phyloP scores from a whole-genome alignment of 83 land plant genomes.

The Thuja plicata region DNA sequence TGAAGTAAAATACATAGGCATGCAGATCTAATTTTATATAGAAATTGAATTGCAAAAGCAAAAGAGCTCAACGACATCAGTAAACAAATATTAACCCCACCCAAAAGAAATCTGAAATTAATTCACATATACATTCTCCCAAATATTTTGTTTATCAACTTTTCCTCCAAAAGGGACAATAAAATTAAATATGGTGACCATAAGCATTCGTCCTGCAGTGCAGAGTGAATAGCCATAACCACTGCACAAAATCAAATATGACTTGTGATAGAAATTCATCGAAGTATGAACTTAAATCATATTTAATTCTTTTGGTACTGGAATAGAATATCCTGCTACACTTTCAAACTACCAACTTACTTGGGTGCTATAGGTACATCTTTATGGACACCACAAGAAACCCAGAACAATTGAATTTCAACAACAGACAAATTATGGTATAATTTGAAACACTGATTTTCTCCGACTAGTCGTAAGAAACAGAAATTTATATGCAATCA shows the following conservation, averaged over 20 bases:
- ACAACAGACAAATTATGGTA: not conserved
- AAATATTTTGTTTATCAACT: not conserved
- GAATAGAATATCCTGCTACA: not conserved
- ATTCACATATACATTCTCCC: not conserved
- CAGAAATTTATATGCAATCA: not conserved
- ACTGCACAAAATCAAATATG: not conserved
- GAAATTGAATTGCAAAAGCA: not conserved
- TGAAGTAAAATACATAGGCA: not conserved
- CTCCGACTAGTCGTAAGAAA: not conserved
- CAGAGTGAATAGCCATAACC: not conserved
- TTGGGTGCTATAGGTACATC: not conserved
- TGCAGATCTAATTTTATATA: not conserved
- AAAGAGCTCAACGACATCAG: not conserved
- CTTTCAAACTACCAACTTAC: not conserved
- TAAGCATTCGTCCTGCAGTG: not conserved
- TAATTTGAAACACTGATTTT: not conserved
- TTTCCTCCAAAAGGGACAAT: not conserved
- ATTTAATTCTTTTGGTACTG: not conserved
- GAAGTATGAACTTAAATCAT: not conserved
- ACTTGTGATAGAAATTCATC: not conserved
- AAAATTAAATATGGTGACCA: not conserved
- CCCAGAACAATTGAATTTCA: not conserved
- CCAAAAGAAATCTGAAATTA: not conserved
- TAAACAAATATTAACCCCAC: not conserved
- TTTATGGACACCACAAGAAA: not conserved